Conservation (phyloP, 1,139 yeast species). For the Sugiyamaella grinbergsii region DNA sequence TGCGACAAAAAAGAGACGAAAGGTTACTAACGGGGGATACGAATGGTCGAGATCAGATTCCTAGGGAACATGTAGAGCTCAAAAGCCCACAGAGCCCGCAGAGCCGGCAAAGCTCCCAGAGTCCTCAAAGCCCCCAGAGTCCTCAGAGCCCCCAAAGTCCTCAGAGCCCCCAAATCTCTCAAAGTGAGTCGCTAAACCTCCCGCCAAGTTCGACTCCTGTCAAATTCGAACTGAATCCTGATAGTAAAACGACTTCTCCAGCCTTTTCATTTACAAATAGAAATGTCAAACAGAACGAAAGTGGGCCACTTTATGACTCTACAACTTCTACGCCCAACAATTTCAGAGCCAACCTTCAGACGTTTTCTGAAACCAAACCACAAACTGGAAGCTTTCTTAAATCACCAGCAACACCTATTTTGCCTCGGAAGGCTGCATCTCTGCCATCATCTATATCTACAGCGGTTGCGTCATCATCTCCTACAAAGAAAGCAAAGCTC, state of each 20-base stretch:
- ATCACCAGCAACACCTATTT: constrained; percentile 3
- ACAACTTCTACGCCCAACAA: too few relatives aligned
- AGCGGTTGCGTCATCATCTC: background rate
- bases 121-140: background rate
- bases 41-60: too few relatives aligned
- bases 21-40: too few relatives aligned
- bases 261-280: too few relatives aligned
- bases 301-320: background rate
- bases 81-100: background rate
- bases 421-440: constrained; percentile 1
- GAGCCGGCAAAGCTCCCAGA: too few relatives aligned
- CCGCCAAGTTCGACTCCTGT: too few relatives aligned
- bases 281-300: too few relatives aligned
- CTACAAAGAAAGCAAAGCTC: constrained; percentile 1
- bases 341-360: background rate
- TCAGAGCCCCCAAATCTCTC: too few relatives aligned
- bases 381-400: background rate
- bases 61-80: too few relatives aligned
- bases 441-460: background rate
- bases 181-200: too few relatives aligned
- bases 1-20: background rate
- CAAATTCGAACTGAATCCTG: too few relatives aligned
- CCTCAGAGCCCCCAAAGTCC: background rate
- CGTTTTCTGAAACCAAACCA: background rate
- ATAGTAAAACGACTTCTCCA: background rate